Evolutionary conservation across 768 basidiomycete species (phyloP).

Genomic region (Amanita rubescens): DNA sequence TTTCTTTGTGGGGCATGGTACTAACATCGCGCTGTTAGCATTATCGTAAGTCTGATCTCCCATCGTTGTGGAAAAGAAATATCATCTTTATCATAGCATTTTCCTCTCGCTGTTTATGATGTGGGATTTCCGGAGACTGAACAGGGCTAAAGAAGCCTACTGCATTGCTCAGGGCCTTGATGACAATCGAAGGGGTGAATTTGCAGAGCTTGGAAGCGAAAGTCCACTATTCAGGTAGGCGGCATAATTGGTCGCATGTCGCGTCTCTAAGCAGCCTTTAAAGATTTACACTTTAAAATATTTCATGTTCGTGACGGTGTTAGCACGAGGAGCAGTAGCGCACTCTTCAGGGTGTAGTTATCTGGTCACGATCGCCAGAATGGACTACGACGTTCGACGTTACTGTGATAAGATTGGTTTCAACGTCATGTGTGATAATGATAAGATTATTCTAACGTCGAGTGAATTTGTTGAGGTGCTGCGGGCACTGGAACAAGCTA

Average conservation of each 20-base stretch:
- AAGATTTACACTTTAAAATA: neutral
- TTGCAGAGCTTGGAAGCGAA: conserved; percentile 41
- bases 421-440: no score
- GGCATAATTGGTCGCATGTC: neutral
- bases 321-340: no score
- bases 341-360: no score
- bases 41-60: conserved; percentile 22
- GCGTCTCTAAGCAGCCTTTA: neutral
- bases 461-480: neutral
- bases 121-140: conserved; percentile 41
- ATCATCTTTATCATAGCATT: conserved; percentile 19
- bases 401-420: no score
- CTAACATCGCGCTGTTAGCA: conserved; percentile 22
- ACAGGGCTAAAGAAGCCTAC: conserved; percentile 37
- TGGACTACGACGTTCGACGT: no score
- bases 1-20: conserved; percentile 32
- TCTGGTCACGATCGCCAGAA: no score
- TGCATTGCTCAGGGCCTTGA: conserved; percentile 39
- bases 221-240: conserved; percentile 49
- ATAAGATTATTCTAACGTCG: neutral
- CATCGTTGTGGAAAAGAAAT: neutral
- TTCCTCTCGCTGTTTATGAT: conserved; percentile 34
- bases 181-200: conserved; percentile 30
- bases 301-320: no score
- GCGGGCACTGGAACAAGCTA: neutral